Evolutionary conservation across 176 grass and related monocot species (phyloP), one percentile per base, ranked within the genome.

Genomic region (Hyparrhenia diplandra): DNA sequence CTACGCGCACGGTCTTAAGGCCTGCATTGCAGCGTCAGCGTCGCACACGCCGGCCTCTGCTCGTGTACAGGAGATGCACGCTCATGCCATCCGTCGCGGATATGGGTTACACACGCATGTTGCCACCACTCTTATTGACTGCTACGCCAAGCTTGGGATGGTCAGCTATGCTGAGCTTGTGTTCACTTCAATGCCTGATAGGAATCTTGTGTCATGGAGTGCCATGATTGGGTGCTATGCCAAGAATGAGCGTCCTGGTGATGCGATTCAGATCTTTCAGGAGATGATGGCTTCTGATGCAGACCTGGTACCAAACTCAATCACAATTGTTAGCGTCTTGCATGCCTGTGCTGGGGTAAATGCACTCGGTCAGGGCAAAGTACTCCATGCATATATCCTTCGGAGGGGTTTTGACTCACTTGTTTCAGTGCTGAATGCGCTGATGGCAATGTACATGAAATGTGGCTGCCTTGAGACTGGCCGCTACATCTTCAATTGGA

Each of bases 221-320:
- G 92, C 96, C 79, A 95, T 98, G 96, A 93, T 98, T 79, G 81
- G 75, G 25, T 98, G 90, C 79, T 93, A 95, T 29, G 80, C 87
- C 32, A 87, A 94, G 79, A 93, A 95, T n/a, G 92, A 98, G 73
- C 79, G 84, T n/a, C 74, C 92, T 21, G 87, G 76, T 63, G 84
- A 91, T 80, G 90, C 96, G 1, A 62, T 98, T 35, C 60, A 74
- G 35, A 86, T 98, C n/a, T 95, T 98, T 81, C 59, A 79, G 51
- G 71, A 89, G 68, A 98, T 95, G 92, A 65, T 93, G 55, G 69
- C 78, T 71, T 85, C 57, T 28, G 86, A 95, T 61, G 27, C 72
- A 30, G 81, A 85, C 51, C 36, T 85, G 64, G 74, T 87, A 66
- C 89, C 92, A 6, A 94, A 91, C 43, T 82, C 87, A 0, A 84